Conservation (phyloP, 1,284 basidiomycete genomes). For the Sphagnurus paluster region DNA sequence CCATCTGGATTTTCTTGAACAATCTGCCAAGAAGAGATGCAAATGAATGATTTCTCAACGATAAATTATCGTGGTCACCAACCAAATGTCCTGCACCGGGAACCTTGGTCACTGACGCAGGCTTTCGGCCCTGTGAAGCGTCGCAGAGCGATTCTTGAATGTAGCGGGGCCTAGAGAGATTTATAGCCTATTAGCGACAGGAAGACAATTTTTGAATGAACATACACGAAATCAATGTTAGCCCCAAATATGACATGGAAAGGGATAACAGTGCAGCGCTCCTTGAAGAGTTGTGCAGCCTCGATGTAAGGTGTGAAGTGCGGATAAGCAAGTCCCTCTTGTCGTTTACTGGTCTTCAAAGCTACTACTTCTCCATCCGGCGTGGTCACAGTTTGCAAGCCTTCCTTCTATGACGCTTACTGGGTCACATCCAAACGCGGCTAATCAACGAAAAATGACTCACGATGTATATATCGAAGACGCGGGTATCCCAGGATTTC, state of each 20-base stretch:
- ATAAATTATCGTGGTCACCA: constrained; percentile 1
- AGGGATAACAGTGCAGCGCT: constrained; percentile 33
- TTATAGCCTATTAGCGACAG: neutral
- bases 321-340: constrained; percentile 43
- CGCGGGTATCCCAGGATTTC: constrained; percentile 40
- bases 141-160: constrained; percentile 43
- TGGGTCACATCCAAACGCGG: neutral
- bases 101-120: constrained; percentile 40
- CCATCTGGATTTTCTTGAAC: constrained; percentile 40
- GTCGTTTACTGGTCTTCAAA: constrained; percentile 40
- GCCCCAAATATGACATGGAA: constrained; percentile 43
- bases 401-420: constrained; percentile 27
- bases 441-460: constrained; percentile 13
- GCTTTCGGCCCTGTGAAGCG: constrained; percentile 32
- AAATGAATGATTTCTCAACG: neutral
- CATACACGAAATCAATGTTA: constrained; percentile 38
- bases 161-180: constrained; percentile 39
- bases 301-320: constrained; percentile 43
- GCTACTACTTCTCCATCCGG: constrained; percentile 28
- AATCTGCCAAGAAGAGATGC: constrained; percentile 26
- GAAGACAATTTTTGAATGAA: constrained; percentile 1
- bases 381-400: constrained; percentile 26
- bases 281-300: constrained; percentile 30
- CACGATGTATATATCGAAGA: constrained; percentile 34
- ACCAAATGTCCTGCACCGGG: constrained; percentile 45